Evolutionary conservation across 2,329 filamentous ascomycete genomes (phyloP).

Genomic region (Camptophora hylomeconis): DNA sequence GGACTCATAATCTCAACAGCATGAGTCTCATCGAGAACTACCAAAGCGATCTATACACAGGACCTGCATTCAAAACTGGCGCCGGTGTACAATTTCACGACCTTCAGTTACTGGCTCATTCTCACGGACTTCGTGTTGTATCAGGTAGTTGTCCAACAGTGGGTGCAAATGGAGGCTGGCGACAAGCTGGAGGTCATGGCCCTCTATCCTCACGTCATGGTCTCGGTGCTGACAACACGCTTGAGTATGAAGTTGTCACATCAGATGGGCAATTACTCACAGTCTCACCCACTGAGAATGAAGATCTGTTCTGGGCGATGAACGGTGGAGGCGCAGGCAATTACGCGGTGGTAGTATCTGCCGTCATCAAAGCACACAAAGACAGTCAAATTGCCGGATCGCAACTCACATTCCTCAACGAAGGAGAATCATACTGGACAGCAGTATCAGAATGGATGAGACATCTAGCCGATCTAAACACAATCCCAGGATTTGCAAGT

Average conservation of each 20-base stretch:
- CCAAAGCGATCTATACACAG: not conserved
- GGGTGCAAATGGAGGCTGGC: slow-evolving; percentile 34
- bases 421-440: not conserved
- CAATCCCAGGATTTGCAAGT: slow-evolving; percentile 32
- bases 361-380: slow-evolving; percentile 37
- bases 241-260: slow-evolving; percentile 36
- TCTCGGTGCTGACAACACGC: slow-evolving; percentile 38
- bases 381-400: slow-evolving; percentile 34
- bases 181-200: slow-evolving; percentile 41
- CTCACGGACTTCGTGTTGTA: too few species aligned
- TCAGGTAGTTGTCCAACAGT: too few species aligned
- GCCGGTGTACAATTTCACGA: slow-evolving; percentile 4
- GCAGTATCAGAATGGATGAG: slow-evolving; percentile 2
- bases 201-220: slow-evolving; percentile 38
- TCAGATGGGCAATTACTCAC: slow-evolving; percentile 33
- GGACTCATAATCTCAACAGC: slow-evolving; percentile 3
- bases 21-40: slow-evolving; percentile 2
- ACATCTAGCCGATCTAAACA: slow-evolving; percentile 1
- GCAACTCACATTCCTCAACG: slow-evolving; percentile 33
- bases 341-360: slow-evolving; percentile 40
- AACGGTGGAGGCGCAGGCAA: slow-evolving; percentile 32
- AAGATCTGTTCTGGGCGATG: slow-evolving; percentile 39
- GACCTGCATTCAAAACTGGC: slow-evolving; percentile 5
- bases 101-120: too few species aligned
- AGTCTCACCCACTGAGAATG: slow-evolving; percentile 28